Percentiles rank a stretch among this genome's conserved stretches.
phyloP scores from a whole-genome alignment of 345 rosid species.

The Syzygium jambos region DNA sequence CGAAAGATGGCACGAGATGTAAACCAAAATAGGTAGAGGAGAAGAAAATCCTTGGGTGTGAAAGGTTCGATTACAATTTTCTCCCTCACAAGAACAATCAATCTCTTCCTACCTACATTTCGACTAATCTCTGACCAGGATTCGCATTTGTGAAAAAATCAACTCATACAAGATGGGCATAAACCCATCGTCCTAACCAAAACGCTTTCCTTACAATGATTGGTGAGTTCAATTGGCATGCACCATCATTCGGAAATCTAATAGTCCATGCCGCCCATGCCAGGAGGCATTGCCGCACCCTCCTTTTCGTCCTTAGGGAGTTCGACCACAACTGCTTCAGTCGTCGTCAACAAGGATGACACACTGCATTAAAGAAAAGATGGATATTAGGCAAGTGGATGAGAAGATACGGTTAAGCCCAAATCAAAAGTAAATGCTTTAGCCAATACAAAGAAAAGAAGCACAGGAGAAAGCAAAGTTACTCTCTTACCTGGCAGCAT shows the following conservation, averaged over 20 bases:
- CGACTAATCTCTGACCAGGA: not conserved
- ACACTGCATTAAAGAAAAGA: slow-evolving; percentile 38
- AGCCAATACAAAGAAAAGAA: not conserved
- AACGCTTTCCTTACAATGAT: not conserved
- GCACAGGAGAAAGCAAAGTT: not conserved
- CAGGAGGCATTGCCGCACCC: slow-evolving; percentile 43
- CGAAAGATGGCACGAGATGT: not conserved
- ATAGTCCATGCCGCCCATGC: slow-evolving; percentile 92
- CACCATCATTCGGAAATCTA: not conserved
- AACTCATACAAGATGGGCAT: not conserved
- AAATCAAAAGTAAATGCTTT: not conserved
- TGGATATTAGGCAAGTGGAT: not conserved
- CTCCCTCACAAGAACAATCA: not conserved
- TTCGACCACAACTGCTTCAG: slow-evolving; percentile 80
- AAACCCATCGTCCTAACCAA: not conserved
- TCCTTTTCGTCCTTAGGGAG: slow-evolving; percentile 79
- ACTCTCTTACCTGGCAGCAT: slow-evolving; percentile 70
- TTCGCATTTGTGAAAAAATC: not conserved
- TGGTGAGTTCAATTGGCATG: not conserved
- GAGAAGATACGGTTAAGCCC: not conserved
- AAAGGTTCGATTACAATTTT: not conserved
- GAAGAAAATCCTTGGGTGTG: not conserved
- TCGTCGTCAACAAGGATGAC: slow-evolving; percentile 86
- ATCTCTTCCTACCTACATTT: not conserved
- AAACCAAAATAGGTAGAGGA: not conserved